Base-by-base conservation (phyloP, 169 alveolate genomes). In the Fabrea salina region DNA sequence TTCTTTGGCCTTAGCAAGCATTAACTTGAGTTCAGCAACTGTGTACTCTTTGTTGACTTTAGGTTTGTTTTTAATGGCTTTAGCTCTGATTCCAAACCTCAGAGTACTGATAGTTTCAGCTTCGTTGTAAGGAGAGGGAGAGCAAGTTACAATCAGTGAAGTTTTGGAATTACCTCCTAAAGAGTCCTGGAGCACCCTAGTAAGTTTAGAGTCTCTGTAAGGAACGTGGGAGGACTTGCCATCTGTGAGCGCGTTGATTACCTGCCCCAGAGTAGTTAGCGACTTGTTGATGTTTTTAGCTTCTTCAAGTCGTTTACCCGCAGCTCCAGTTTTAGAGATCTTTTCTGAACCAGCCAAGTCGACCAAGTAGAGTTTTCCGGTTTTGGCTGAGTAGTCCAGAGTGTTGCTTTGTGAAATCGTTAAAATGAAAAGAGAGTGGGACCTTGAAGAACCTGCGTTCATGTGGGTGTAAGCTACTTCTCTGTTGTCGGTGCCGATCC, bases 161-260 rank as follows among this genome's bases (percentile, higher is more conserved):
- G 98, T 94, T 44, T 91, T 91, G 8, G 97, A 89, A 86, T 95
- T 96, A 40, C 97, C 97, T 85, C 97, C 94, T 6, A 95, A 80
- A 53, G 97, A 90, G 49, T 93, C 96, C 50, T 89, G 86, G 49
- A 95, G 75, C 6, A 95, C 88, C 80, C 97, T 85, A 19, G 97
- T 95, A 25, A 93, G 83, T 80, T 95, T 95, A 39, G 95, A 87
- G 58, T 95, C 98, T 76, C 98, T 79, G 77, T 92, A 95, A 49
- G 97, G 97, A 13, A 95, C 79, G 71, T 91, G 96, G 19, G 88
- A 83, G 27, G 87, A 82, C 80, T 86, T 90, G 3, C 93, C 94
- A 59, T 88, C 93, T 11, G 95, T 93, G 47, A 92, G 77, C 32
- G 93, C 86, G 64, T 84, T 86, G 35, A 83, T 94, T 25, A 94